Evolutionary conservation across 441 rosid species (phyloP).

Genomic region (Kokia cookei): DNA sequence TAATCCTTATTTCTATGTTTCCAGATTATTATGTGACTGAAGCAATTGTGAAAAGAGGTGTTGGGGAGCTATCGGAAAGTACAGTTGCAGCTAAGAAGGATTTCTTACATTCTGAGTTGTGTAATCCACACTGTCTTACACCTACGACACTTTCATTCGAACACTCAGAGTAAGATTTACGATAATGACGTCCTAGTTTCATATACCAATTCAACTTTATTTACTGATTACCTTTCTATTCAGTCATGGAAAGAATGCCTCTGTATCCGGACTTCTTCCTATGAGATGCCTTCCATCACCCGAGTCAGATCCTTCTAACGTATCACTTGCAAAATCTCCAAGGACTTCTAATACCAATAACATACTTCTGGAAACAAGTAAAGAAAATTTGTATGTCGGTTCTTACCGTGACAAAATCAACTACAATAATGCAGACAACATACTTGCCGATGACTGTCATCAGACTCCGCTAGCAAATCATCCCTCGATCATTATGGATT

Average conservation of each 20-base stretch:
- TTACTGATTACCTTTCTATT: constrained; percentile 5
- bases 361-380: constrained; percentile 18
- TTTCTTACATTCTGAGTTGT: constrained; percentile 16
- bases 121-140: constrained; percentile 25
- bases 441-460: constrained; percentile 26
- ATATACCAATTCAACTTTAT: not conserved
- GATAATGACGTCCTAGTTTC: not conserved
- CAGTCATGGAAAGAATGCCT: constrained; percentile 38
- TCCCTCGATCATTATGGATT: constrained; percentile 8
- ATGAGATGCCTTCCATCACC: constrained; percentile 27
- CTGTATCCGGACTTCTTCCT: constrained; percentile 22
- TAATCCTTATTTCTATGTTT: not conserved
- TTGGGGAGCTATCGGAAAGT: constrained; percentile 14
- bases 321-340: constrained; percentile 18
- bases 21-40: constrained; percentile 30
- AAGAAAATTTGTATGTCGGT: constrained; percentile 17
- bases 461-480: constrained; percentile 22
- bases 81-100: constrained; percentile 21
- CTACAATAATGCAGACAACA: constrained; percentile 16
- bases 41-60: constrained; percentile 24
- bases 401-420: constrained; percentile 18
- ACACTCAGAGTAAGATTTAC: constrained; percentile 32
- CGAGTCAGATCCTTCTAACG: constrained; percentile 24
- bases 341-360: constrained; percentile 17
- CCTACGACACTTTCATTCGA: constrained; percentile 46